phyloP scores from a whole-genome alignment of 140 eudicot species.

The Flaveria floridana region DNA sequence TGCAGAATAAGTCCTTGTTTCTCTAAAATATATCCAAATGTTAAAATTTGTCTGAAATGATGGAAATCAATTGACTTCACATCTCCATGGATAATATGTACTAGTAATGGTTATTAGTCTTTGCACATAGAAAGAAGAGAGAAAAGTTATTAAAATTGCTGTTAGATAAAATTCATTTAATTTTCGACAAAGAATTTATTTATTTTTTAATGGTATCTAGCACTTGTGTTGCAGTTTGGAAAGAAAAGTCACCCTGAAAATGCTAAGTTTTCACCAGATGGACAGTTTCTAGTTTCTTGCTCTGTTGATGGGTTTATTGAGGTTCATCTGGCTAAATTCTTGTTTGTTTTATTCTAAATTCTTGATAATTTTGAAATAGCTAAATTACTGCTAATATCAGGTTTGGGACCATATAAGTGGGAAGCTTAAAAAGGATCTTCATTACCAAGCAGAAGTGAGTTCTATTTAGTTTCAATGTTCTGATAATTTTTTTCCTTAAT shows the following conservation, averaged over 20 bases:
- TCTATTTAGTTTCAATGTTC: conserved; percentile 16
- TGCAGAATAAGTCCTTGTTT: background rate
- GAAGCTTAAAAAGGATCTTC: conserved; percentile 95
- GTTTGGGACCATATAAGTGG: conserved; percentile 99
- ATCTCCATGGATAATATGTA: background rate
- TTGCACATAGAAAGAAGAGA: background rate
- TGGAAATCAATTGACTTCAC: background rate
- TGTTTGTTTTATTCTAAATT: conserved; percentile 1
- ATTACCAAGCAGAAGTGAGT: conserved; percentile 97
- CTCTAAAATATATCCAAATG: background rate
- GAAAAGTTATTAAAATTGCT: background rate
- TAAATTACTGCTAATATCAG: conserved; percentile 33
- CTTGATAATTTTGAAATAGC: background rate
- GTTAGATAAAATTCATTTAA: background rate
- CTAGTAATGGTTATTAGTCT: background rate
- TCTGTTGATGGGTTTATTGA: conserved; percentile 97
- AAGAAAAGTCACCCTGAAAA: conserved; percentile 91
- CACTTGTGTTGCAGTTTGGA: conserved; percentile 71
- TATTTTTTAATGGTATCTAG: conserved; percentile 16
- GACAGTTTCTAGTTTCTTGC: conserved; percentile 96
- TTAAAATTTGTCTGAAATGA: background rate
- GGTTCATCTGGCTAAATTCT: conserved; percentile 40
- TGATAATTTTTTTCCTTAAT: background rate
- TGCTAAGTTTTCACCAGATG: conserved; percentile 94
- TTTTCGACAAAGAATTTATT: background rate